Evolutionary conservation across 129 eudicot species (phyloP).

Genomic region (Flaveria brownii): DNA sequence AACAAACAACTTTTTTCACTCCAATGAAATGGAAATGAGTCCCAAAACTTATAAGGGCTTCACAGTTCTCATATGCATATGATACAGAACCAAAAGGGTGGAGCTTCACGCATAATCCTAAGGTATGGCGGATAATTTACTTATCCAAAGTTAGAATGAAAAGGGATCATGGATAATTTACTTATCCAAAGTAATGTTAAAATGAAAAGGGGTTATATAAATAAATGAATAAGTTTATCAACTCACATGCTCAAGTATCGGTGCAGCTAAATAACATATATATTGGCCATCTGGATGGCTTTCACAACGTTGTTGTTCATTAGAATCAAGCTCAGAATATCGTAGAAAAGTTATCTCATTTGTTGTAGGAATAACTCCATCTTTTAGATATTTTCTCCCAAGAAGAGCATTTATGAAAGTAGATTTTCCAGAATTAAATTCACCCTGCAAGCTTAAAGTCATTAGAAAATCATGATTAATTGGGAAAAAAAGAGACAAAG

Average conservation of each 20-base stretch:
- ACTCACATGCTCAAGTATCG: constrained; percentile 80
- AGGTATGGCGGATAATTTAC: neutral
- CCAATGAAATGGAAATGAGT: neutral
- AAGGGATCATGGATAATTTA: neutral
- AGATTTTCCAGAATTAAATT: constrained; percentile 95
- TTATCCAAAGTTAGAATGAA: constrained; percentile 1
- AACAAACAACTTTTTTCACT: neutral
- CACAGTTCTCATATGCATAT: neutral
- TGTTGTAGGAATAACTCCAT: constrained; percentile 96
- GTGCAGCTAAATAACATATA: constrained; percentile 81
- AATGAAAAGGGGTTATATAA: neutral
- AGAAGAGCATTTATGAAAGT: constrained; percentile 92
- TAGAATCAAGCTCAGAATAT: constrained; percentile 59
- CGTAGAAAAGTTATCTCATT: constrained; percentile 87
- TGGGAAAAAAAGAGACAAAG: neutral
- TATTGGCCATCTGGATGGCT: constrained; percentile 97
- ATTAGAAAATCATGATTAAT: constrained; percentile 13
- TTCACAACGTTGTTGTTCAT: constrained; percentile 69
- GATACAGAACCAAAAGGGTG: neutral
- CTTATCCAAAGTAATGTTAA: neutral
- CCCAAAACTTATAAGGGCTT: neutral
- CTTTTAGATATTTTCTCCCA: constrained; percentile 76
- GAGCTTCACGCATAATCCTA: neutral
- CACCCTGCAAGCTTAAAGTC: constrained; percentile 61
- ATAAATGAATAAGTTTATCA: neutral